Base-by-base conservation (phyloP, 2,329 filamentous ascomycete genomes). In the Elsinoe fawcettii region DNA sequence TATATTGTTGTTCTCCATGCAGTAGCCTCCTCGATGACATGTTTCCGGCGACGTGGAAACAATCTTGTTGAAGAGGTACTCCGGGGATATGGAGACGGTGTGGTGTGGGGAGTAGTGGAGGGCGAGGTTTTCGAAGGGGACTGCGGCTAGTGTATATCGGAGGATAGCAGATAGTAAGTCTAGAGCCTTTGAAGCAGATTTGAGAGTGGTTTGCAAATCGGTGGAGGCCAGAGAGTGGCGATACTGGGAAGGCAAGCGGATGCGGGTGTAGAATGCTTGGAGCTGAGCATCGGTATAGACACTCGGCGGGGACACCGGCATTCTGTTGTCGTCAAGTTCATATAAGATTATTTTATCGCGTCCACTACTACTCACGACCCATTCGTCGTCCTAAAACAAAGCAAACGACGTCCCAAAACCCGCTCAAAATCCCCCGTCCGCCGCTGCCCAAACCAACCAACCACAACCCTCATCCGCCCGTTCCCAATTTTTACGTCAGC, bases 1-100 rank as follows among this genome's bases (percentile, higher is more conserved):
- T 30, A 84, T 67, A 2, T 69, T 67, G 46, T 81, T 82, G 61
- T 77, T 80, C 66, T 84, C 80, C 79, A 84, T 82, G 64, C 81
- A 84, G 60, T 83, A 82, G 1, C 81, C 81, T 23, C 81, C 80
- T 30, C 79, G 67, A 6, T 25, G 18, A 25, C 41, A 46, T 46
- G 41, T 46, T 4, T 73, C 72, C 67, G 64, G 60, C 39, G 20
- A 43, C 22, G 58, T 57, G 46, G 71, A 71, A 1, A 78, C 75
- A 32, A 84, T 72, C 64, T 83, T 83, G 41, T 74, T 69, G 65
- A 75, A 83, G 5, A 84, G 65, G 2, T 69, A 67, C 20, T 77
- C 67, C 1, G 76, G 72, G 51, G 82, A 72, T 37, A 82, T 67
- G 1, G 74, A 75, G 23, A 83, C 73, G 9, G 66, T 68, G 37